Base-by-base conservation (phyloP, 768 basidiomycete species). In the Chalciporus pseudorubinellus region DNA sequence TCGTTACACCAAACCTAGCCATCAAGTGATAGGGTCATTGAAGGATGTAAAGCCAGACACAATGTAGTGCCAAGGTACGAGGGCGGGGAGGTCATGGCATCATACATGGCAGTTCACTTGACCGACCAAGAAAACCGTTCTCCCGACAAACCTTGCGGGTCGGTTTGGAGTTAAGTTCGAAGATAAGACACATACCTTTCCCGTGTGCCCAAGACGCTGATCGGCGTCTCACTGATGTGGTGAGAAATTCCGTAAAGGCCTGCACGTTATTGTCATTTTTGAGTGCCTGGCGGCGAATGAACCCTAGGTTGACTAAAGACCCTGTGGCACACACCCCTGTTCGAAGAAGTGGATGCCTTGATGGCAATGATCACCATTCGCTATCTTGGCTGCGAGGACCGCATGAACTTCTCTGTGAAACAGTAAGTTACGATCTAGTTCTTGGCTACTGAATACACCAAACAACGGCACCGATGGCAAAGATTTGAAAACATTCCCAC, bases 291-390 rank as follows among this genome's bases (percentile, higher is more conserved):
- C 36, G 36, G 49, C 44, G 19, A 2, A n/a, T n/a, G 44, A 46
- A 49, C 58, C 62, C 48, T 51, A 51, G 16, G 8, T 13, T 9
- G 24, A 50, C 33, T 48, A 33, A 8, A 12, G 21, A 51, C 60
- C 63, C 62, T 65, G 63, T 63, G 62, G 60, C 53, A 45, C 18
- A 12, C 20, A 20, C 44, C 50, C 50, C 59, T 50, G 55, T 64
- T 58, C 34, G 50, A 42, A 38, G 11, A 48, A 26, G 18, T 11
- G 6, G 24, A 18, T n/a, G 29, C 38, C 39, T 14, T 44, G 39
- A 43, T 48, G 56, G 47, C 10, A 2, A 12, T 4, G 13, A 31
- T 31, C 29, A 31, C 10, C 10, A 11, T 31, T 31, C 13, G 13
- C 26, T 28, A 31, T 31, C 29, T 31, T 6, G 10, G 29, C 29